Evolutionary conservation across 169 alveolate species (phyloP).

Genomic region (Cryptosporidium tyzzeri): DNA sequence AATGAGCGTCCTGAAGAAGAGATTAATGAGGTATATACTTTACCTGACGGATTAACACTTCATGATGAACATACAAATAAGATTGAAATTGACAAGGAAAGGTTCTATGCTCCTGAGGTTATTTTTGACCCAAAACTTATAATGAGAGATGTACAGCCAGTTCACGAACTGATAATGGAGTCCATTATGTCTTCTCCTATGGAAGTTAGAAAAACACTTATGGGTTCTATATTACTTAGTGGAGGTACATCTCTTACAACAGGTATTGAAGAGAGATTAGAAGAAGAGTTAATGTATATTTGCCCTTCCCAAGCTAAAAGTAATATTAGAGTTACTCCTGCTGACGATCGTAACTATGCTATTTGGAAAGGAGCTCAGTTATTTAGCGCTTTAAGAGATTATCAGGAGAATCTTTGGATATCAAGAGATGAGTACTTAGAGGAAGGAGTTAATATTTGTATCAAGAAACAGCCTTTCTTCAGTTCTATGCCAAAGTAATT

Average conservation of each 20-base stretch:
- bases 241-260: slow-evolving; percentile 80
- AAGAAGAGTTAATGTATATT: slow-evolving; percentile 70
- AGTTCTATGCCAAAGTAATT: slow-evolving; percentile 16
- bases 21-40: slow-evolving; percentile 78
- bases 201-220: slow-evolving; percentile 78
- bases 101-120: slow-evolving; percentile 88
- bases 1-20: slow-evolving; percentile 80
- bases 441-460: slow-evolving; percentile 78
- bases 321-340: slow-evolving; percentile 58
- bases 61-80: slow-evolving; percentile 83
- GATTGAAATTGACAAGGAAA: slow-evolving; percentile 84
- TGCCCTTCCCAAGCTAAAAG: slow-evolving; percentile 76
- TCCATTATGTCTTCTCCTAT: slow-evolving; percentile 81
- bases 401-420: slow-evolving; percentile 80
- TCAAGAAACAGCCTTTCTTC: slow-evolving; percentile 65
- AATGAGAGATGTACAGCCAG: slow-evolving; percentile 79
- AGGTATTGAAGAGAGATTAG: slow-evolving; percentile 74
- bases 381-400: slow-evolving; percentile 74
- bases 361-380: slow-evolving; percentile 75
- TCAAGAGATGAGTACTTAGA: slow-evolving; percentile 81
- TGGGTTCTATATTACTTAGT: slow-evolving; percentile 78
- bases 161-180: slow-evolving; percentile 79
- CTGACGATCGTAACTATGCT: slow-evolving; percentile 60
- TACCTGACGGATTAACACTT: slow-evolving; percentile 88
- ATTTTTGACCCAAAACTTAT: slow-evolving; percentile 85